Base-by-base conservation (phyloP, 805 yeast species). In the Cyberlindnera mississippiensis region DNA sequence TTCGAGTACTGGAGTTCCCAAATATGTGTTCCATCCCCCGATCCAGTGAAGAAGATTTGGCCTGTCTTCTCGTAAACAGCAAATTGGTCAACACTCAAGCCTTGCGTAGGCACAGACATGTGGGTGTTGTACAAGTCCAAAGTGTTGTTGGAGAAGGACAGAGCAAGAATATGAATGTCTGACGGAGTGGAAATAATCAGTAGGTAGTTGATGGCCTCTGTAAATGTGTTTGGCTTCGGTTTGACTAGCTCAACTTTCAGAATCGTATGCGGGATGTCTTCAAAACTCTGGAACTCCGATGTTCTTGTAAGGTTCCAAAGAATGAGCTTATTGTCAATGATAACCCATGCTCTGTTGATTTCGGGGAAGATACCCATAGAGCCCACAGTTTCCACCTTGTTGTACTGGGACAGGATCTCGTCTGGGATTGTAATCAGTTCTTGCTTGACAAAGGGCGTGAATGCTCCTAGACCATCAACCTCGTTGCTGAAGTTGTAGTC, bases 1-100 rank as follows among this genome's bases (percentile, higher is more conserved):
- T 82, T 84, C 6, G 90, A 75, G 59, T 93, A 93, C 45, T 78
- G 81, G 41, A 93, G 68, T 57, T 87, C 91, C 96, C 96, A 93
- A 33, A 93, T 71, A 52, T 90, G 80, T 28, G 71, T 65, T 2
- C 89, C 91, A 50, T 85, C 88, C 16, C 82, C 78, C 31, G 73
- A 74, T n/a, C 96, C 95, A 8, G 85, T 73, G 61, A 95, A 87
- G 59, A 86, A 87, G 5, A 93, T 77, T 42, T 91, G 89, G 35
- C 87, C 84, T 1, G 93, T 80, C 33, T 67, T 63, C 16, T 78
- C 77, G 53, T 77, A 76, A 2, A 76, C 68, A 1, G 73, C 68
- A 40, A 91, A 75, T 33, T 76, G 73, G 54, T 77, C 76, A 13
- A 83, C 87, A 33, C 80, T 76, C 26, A 89, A 64, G 0, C 97